phyloP scores from a whole-genome alignment of 176 grass and related monocot genomes.

The Oryza glaberrima region DNA sequence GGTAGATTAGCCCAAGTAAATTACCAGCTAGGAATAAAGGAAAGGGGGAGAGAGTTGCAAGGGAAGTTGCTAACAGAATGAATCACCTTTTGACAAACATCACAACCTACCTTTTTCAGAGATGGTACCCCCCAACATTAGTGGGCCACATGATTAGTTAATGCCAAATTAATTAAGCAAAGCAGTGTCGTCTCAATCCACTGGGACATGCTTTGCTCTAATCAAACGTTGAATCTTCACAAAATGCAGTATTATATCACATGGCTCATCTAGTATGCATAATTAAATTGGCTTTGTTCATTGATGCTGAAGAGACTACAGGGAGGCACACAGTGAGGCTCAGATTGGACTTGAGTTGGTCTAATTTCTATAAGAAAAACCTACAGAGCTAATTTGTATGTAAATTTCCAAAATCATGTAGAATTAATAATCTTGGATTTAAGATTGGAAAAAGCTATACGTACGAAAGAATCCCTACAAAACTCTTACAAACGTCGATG shows the following conservation, averaged over 20 bases:
- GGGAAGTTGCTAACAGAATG: constrained; percentile 22
- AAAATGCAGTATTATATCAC: not conserved
- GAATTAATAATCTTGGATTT: not conserved
- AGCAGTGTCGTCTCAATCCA: not conserved
- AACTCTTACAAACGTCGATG: too few relatives aligned
- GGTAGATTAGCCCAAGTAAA: too few relatives aligned
- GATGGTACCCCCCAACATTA: not conserved
- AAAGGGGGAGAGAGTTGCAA: not conserved
- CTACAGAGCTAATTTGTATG: not conserved
- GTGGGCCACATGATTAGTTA: constrained; percentile 35
- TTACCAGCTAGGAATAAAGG: not conserved
- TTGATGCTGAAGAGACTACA: not conserved
- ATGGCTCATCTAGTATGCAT: not conserved
- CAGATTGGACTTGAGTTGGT: not conserved
- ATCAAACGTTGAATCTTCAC: not conserved
- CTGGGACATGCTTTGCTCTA: not conserved
- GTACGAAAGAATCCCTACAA: too few relatives aligned
- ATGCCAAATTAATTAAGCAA: not conserved
- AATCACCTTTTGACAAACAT: constrained; percentile 40
- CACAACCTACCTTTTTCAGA: constrained; percentile 27
- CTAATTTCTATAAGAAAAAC: not conserved
- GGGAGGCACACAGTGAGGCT: not conserved
- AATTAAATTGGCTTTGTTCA: not conserved
- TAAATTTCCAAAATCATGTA: not conserved
- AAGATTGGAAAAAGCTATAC: too few relatives aligned